Evolutionary conservation across 1,284 basidiomycete genomes (phyloP).

Genomic region (Afroboletus lepidellus): DNA sequence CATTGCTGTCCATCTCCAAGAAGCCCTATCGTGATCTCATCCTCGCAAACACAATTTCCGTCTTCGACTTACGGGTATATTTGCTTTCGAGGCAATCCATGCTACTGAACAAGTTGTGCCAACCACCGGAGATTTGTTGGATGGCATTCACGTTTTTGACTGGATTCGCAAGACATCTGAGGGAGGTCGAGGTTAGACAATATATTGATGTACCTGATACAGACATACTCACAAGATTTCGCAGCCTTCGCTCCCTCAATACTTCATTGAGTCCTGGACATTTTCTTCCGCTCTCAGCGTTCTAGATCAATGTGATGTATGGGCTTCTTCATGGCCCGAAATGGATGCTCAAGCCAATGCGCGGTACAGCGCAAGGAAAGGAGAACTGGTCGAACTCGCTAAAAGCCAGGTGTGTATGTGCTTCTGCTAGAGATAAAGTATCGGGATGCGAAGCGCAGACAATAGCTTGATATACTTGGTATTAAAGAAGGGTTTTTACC

Average conservation of each 20-base stretch:
- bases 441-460: conserved; percentile 13
- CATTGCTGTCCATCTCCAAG: conserved; percentile 76
- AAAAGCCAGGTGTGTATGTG: conserved; percentile 72
- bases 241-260: conserved; percentile 67
- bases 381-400: conserved; percentile 80
- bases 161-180: conserved; percentile 76
- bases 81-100: conserved; percentile 85
- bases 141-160: conserved; percentile 75
- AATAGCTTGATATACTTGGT: conserved; percentile 81
- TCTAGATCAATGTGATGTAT: conserved; percentile 80
- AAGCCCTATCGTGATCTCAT: conserved; percentile 91
- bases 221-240: conserved; percentile 16
- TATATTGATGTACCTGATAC: background rate
- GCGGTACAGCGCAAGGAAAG: conserved; percentile 69
- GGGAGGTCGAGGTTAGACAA: conserved; percentile 67
- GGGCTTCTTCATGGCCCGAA: conserved; percentile 51
- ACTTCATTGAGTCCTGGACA: conserved; percentile 92
- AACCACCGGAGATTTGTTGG: conserved; percentile 64
- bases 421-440: background rate
- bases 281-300: conserved; percentile 89
- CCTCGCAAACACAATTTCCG: conserved; percentile 85
- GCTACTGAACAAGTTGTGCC: conserved; percentile 72
- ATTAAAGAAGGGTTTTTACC: conserved; percentile 73
- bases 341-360: conserved; percentile 45
- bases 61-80: conserved; percentile 94